Percentiles rank a stretch among this genome's conserved stretches.
phyloP scores from a whole-genome alignment of 768 basidiomycete species.

The Xerocomus brunneocitrinus region DNA sequence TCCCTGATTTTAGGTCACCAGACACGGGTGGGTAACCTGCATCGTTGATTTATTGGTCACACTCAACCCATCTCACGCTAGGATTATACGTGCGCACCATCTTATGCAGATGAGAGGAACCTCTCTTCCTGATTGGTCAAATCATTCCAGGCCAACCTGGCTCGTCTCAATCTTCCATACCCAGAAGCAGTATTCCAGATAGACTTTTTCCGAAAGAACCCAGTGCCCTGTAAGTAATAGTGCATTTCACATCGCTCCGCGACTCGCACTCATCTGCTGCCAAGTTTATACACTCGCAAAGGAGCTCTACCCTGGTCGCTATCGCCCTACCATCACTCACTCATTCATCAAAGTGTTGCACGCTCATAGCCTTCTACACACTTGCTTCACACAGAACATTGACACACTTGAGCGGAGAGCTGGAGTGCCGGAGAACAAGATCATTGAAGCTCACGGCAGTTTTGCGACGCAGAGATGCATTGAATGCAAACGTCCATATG shows the following conservation, averaged over 20 bases:
- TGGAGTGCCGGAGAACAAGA: slow-evolving; percentile 64
- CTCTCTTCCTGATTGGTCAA: neutral
- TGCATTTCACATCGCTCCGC: neutral
- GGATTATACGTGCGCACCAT: slow-evolving; percentile 28
- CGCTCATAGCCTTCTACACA: slow-evolving; percentile 62
- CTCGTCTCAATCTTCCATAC: slow-evolving; percentile 74
- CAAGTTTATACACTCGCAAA: slow-evolving; percentile 87
- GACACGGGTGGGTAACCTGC: slow-evolving; percentile 58
- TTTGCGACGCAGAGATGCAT: slow-evolving; percentile 88
- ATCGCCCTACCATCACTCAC: slow-evolving; percentile 84
- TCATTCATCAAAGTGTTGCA: slow-evolving; percentile 83
- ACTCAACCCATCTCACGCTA: neutral
- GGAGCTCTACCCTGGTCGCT: slow-evolving; percentile 89
- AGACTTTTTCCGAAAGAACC: slow-evolving; percentile 74
- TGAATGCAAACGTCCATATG: slow-evolving; percentile 56
- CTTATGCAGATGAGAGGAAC: neutral
- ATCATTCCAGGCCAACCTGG: slow-evolving; percentile 61
- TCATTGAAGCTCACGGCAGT: slow-evolving; percentile 95
- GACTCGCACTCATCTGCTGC: neutral
- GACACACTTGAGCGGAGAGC: slow-evolving; percentile 88
- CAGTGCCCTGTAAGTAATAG: slow-evolving; percentile 62
- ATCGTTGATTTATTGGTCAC: neutral
- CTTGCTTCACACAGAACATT: slow-evolving; percentile 88
- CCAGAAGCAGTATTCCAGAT: slow-evolving; percentile 97
- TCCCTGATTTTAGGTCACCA: slow-evolving; percentile 87